These are phyloP conservation scores for Parathielavia appendiculata DNA, from an alignment of 495 filamentous ascomycete species.

Conservation along the genomic window DNA sequence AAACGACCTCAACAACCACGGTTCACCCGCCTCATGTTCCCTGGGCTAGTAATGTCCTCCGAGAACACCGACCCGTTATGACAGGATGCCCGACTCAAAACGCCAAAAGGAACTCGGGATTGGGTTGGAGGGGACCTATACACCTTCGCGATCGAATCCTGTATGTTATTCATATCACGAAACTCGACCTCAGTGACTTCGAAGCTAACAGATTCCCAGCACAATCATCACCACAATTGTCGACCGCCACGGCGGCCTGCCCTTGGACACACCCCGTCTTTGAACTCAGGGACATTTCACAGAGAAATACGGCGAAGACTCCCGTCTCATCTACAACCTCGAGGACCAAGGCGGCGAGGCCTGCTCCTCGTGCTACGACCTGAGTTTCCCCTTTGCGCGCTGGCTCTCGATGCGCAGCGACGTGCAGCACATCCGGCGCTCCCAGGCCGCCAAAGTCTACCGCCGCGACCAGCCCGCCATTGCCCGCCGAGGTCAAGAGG, in stretches of 20 bases:
- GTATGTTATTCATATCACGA: no score
- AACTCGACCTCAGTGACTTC: not conserved
- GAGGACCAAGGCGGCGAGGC: constrained; percentile 83
- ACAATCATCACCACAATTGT: constrained; percentile 30
- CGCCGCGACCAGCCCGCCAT: constrained; percentile 44
- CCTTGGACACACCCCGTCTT: constrained; percentile 42
- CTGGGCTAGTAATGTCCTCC: no score
- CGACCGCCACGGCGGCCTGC: constrained; percentile 35
- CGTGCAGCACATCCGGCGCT: constrained; percentile 73
- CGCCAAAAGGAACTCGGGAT: constrained; percentile 31
- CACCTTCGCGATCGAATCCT: constrained; percentile 25
- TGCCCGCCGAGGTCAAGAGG: constrained; percentile 61
- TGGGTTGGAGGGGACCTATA: constrained; percentile 25
- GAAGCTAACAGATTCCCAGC: constrained; percentile 12
- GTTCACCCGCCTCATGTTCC: no score
- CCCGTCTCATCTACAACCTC: constrained; percentile 71
- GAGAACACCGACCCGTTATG: no score
- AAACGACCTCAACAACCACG: no score
- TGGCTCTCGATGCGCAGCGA: constrained; percentile 79
- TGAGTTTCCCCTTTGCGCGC: constrained; percentile 85
- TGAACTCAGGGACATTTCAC: constrained; percentile 57
- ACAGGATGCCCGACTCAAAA: constrained; percentile 22
- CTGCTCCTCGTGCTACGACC: constrained; percentile 74
- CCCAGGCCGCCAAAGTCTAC: constrained; percentile 82
- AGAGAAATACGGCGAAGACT: constrained; percentile 84